phyloP scores from a whole-genome alignment of 1,284 basidiomycete genomes.

The Apiotrichum porosum region DNA sequence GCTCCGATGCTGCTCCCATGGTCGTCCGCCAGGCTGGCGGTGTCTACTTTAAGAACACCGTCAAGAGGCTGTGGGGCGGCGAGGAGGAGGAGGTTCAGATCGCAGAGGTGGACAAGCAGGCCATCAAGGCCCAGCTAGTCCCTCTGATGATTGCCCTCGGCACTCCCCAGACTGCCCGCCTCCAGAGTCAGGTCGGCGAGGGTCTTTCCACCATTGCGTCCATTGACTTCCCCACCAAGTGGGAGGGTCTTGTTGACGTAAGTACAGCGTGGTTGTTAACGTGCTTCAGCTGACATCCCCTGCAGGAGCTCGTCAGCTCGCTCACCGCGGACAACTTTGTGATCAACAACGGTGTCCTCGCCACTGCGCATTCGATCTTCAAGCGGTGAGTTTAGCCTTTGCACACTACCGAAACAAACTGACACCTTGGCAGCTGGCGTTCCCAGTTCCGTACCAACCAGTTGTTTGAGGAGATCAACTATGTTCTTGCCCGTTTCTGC shows the following conservation, averaged over 20 bases:
- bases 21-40: slow-evolving; percentile 72
- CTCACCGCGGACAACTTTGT: slow-evolving; percentile 73
- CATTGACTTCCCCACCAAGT: slow-evolving; percentile 77
- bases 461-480: slow-evolving; percentile 88
- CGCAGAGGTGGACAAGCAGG: slow-evolving; percentile 46
- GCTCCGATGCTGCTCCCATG: slow-evolving; percentile 53
- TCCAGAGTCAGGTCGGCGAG: slow-evolving; percentile 76
- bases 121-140: slow-evolving; percentile 54
- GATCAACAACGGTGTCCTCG: slow-evolving; percentile 81
- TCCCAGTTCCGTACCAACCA: slow-evolving; percentile 80
- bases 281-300: neutral
- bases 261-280: slow-evolving; percentile 35
- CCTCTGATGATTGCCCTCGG: slow-evolving; percentile 55
- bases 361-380: slow-evolving; percentile 95
- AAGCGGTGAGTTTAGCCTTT: slow-evolving; percentile 50
- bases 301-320: slow-evolving; percentile 75
- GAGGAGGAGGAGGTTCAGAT: slow-evolving; percentile 55
- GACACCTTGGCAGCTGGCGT: slow-evolving; percentile 61
- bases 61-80: slow-evolving; percentile 72
- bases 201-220: slow-evolving; percentile 80
- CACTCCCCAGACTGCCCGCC: slow-evolving; percentile 40
- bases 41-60: slow-evolving; percentile 83
- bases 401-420: slow-evolving; percentile 3
- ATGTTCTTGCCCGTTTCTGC: slow-evolving; percentile 80
- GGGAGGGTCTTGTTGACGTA: slow-evolving; percentile 81